These are phyloP conservation scores for Brettanomyces naardenensis DNA, from an alignment of 805 yeast genomes.

Conservation along the genomic window DNA sequence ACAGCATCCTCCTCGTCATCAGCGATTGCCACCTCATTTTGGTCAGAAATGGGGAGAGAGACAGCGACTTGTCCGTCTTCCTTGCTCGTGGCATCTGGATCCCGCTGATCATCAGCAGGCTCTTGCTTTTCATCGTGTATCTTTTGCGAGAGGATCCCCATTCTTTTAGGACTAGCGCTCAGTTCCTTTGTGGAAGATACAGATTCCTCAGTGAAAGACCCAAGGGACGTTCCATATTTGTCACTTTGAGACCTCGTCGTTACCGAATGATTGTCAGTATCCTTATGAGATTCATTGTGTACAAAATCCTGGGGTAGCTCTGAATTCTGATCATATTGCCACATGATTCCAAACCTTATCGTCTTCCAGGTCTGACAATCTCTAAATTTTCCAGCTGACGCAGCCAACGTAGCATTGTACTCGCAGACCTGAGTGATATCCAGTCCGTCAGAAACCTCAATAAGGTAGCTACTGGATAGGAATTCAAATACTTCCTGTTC, in stretches of 20 bases:
- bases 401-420: slow-evolving; percentile 50
- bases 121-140: no score
- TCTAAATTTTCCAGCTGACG: slow-evolving; percentile 38
- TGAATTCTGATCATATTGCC: slow-evolving; percentile 16
- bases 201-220: slow-evolving; percentile 11
- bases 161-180: slow-evolving; percentile 2
- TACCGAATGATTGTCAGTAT: slow-evolving; percentile 16
- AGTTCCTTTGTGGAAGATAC: neutral
- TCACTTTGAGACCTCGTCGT: slow-evolving; percentile 15
- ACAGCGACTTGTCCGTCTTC: neutral
- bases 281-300: no score
- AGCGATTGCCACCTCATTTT: slow-evolving; percentile 17
- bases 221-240: slow-evolving; percentile 15
- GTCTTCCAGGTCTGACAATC: slow-evolving; percentile 61
- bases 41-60: neutral
- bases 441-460: slow-evolving; percentile 40
- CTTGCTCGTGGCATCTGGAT: neutral
- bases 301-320: no score
- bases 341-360: slow-evolving; percentile 39
- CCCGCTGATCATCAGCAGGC: slow-evolving; percentile 1
- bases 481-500: slow-evolving; percentile 38
- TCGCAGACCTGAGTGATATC: slow-evolving; percentile 46
- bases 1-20: slow-evolving; percentile 16
- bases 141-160: slow-evolving; percentile 2
- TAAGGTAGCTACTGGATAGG: slow-evolving; percentile 41